phyloP scores from a whole-genome alignment of 305 asterid species.

The Fraxinus latifolia region DNA sequence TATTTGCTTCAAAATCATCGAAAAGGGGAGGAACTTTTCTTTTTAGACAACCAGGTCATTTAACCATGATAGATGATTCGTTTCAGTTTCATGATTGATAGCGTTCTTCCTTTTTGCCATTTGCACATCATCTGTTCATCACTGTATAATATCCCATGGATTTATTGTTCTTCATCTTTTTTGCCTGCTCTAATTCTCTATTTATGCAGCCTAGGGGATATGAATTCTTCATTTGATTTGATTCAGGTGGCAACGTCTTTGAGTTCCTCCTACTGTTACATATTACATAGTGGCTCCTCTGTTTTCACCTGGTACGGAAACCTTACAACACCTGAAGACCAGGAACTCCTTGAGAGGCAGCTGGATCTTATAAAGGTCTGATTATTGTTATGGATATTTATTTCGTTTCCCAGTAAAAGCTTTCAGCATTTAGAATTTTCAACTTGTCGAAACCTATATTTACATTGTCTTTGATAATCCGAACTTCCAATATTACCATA shows the following conservation, averaged over 20 bases:
- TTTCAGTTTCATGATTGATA: not conserved
- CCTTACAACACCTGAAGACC: constrained; percentile 64
- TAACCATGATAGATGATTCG: not conserved
- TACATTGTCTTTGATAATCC: not conserved
- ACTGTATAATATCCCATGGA: not conserved
- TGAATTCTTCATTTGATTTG: constrained; percentile 12
- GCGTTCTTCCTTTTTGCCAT: not conserved
- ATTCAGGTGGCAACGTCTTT: constrained; percentile 73
- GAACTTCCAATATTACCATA: not conserved
- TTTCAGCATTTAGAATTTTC: constrained; percentile 11
- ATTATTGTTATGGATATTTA: constrained; percentile 11
- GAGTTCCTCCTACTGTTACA: constrained; percentile 75
- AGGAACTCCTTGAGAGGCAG: constrained; percentile 74
- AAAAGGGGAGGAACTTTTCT: not conserved
- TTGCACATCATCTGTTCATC: not conserved
- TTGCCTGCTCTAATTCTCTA: not conserved
- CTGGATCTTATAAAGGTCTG: constrained; percentile 69
- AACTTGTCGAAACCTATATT: constrained; percentile 3
- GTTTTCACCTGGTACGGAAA: constrained; percentile 74
- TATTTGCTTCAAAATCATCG: not conserved
- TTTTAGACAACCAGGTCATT: not conserved
- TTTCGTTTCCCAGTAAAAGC: constrained; percentile 4
- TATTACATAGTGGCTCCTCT: constrained; percentile 53
- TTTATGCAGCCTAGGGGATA: constrained; percentile 4
- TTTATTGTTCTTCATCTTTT: constrained; percentile 7